A percentile compares a stretch with the other conserved stretches of the same genome.
phyloP scores from a whole-genome alignment of 176 grass and related monocot species.

The Eleusine coracana region DNA sequence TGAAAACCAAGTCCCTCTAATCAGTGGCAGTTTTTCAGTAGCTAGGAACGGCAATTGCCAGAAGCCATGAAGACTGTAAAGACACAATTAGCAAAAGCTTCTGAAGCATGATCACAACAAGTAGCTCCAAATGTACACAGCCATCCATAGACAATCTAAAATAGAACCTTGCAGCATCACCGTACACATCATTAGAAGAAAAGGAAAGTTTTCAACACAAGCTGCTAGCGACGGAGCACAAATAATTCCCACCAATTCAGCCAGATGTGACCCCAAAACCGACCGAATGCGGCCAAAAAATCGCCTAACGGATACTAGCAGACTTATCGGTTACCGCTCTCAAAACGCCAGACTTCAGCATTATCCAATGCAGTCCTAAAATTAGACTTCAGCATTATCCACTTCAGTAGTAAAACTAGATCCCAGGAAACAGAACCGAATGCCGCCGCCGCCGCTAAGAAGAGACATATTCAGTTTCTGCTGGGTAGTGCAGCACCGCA shows the following conservation, averaged over 20 bases:
- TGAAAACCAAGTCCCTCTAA: not conserved
- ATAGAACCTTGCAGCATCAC: not conserved
- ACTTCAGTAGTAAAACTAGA: slow-evolving; percentile 15
- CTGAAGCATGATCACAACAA: not conserved
- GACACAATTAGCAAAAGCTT: not conserved
- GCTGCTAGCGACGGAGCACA: not conserved
- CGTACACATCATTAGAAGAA: not conserved
- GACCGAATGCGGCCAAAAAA: slow-evolving; percentile 19
- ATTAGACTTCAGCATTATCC: not conserved
- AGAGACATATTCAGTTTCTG: not conserved
- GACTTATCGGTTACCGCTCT: not conserved
- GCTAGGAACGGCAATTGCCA: slow-evolving; percentile 21
- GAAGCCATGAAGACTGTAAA: slow-evolving; percentile 5
- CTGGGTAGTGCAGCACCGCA: too few species aligned
- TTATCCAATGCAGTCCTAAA: slow-evolving; percentile 1
- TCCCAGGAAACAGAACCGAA: not conserved
- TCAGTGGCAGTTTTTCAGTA: not conserved
- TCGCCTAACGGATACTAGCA: not conserved
- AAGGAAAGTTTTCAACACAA: not conserved
- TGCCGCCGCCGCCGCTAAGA: not conserved
- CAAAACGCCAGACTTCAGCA: not conserved
- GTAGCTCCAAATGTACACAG: not conserved
- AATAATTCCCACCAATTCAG: slow-evolving; percentile 10
- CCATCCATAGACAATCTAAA: not conserved
- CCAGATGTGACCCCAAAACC: slow-evolving; percentile 2